Conservation (phyloP, 140 eudicot genomes). For the Cichorium intybus region DNA sequence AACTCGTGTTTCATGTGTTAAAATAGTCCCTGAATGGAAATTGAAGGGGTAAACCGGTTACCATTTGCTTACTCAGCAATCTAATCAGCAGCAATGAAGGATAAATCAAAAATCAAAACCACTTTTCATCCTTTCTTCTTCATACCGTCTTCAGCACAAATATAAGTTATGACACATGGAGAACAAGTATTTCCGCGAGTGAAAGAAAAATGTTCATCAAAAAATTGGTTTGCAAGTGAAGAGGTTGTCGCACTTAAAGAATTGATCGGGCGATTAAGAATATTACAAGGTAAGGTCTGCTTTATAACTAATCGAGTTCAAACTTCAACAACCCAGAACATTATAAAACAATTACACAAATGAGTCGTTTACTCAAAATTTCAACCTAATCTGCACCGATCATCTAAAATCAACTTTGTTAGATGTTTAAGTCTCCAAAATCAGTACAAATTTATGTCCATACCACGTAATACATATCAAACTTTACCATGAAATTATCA, state of each 20-base stretch:
- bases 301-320: slow-evolving; percentile 63
- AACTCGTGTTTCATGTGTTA: too few relatives aligned
- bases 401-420: neutral
- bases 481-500: neutral
- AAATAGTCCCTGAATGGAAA: too few relatives aligned
- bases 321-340: neutral
- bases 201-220: slow-evolving; percentile 76
- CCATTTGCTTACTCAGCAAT: too few relatives aligned
- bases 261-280: slow-evolving; percentile 62
- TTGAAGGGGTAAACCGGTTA: too few relatives aligned
- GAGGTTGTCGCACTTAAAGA: slow-evolving; percentile 76
- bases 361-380: slow-evolving; percentile 20
- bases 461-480: neutral
- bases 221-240: slow-evolving; percentile 80
- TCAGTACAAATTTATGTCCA: neutral
- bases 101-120: too few relatives aligned
- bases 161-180: slow-evolving; percentile 87
- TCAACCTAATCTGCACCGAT: neutral
- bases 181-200: slow-evolving; percentile 98
- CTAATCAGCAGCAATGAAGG: too few relatives aligned
- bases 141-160: too few relatives aligned
- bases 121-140: too few relatives aligned
- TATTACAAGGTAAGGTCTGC: slow-evolving; percentile 85
- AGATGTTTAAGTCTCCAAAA: neutral
- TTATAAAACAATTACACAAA: neutral